Evolutionary conservation across 2,329 filamentous ascomycete genomes (phyloP), one percentile per base, ranked within the genome.

Genomic region (Botrytis deweyae): DNA sequence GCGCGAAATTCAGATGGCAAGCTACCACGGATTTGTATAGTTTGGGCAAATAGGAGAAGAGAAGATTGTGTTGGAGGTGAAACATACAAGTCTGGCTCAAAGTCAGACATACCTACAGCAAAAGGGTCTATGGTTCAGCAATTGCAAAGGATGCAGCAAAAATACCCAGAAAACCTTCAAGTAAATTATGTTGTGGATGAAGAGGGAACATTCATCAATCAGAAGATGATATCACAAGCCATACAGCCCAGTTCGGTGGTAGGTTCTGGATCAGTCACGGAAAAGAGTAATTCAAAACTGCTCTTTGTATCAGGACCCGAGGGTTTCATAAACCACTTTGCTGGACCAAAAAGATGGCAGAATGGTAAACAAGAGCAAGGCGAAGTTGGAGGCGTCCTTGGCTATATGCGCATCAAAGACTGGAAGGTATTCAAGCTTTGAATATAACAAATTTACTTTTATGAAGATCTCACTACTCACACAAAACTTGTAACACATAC

Each of bases 161-260:
- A 81, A 65, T 88, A 90, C 77, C 87, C 87, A 0, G 84, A 84
- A 1, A 85, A 87, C 25, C 81, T 97, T 25, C 85, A 82, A 0
- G 87, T 97, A 10, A 88, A 91, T 61, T 94, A 96, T 80, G 93
- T 92, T 77, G 89, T 98, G 14, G 95, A 98, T 78, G 92, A 95
- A 67, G 93, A 98, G 79, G 86, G 88, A 59, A 88, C 85, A 0
- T 89, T 88, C 65, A 92, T 98, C 76, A 82, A 84, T n/a, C 83
- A 86, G 20, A 80, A 82, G 4, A 84, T 86, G 33, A 83, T 95
- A 18, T 79, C 79, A 25, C 77, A 78, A 87, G 40, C 63, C 3
- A 69, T 14, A 9, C 12, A 69, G 8, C 5, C 63, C 14, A 71
- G 25, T 65, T 42, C 42, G 0, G 22, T 29, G 16, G 10, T 4